These are phyloP conservation scores for Solanum bulbocastanum DNA, from an alignment of 257 asterid species.

Conservation along the genomic window DNA sequence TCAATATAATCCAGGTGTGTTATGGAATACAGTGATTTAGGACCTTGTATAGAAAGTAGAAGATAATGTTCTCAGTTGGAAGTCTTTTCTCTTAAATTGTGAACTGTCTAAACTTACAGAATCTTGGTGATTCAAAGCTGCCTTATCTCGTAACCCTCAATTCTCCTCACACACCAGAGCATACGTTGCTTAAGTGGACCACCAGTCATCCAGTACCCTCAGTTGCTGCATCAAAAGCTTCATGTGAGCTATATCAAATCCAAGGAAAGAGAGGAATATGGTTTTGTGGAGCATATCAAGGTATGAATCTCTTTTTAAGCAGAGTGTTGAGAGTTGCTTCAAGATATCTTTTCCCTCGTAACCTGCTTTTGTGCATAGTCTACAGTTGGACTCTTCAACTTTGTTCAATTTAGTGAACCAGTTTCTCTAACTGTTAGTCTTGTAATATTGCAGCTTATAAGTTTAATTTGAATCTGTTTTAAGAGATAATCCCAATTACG, in stretches of 20 bases:
- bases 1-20: slow-evolving; percentile 56
- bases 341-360: too few relatives aligned
- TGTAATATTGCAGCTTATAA: too few relatives aligned
- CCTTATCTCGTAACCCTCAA: slow-evolving; percentile 74
- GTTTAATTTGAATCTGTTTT: too few relatives aligned
- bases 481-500: too few relatives aligned
- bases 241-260: slow-evolving; percentile 46
- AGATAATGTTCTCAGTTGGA: not conserved
- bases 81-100: not conserved
- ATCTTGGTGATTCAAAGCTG: slow-evolving; percentile 39
- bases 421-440: too few relatives aligned
- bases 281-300: slow-evolving; percentile 97
- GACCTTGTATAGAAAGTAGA: not conserved
- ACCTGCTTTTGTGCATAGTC: too few relatives aligned
- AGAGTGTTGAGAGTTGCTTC: too few relatives aligned
- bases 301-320: slow-evolving; percentile 8
- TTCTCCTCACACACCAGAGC: slow-evolving; percentile 58
- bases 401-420: too few relatives aligned
- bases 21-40: not conserved
- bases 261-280: slow-evolving; percentile 81
- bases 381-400: too few relatives aligned
- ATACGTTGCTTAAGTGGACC: slow-evolving; percentile 66
- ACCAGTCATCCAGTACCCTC: slow-evolving; percentile 92
- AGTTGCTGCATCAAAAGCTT: slow-evolving; percentile 82
- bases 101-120: slow-evolving; percentile 27